These are phyloP conservation scores for Mortierella sp. DNA, from an alignment of 371 early-diverging fungal genomes.

Conservation along the genomic window DNA sequence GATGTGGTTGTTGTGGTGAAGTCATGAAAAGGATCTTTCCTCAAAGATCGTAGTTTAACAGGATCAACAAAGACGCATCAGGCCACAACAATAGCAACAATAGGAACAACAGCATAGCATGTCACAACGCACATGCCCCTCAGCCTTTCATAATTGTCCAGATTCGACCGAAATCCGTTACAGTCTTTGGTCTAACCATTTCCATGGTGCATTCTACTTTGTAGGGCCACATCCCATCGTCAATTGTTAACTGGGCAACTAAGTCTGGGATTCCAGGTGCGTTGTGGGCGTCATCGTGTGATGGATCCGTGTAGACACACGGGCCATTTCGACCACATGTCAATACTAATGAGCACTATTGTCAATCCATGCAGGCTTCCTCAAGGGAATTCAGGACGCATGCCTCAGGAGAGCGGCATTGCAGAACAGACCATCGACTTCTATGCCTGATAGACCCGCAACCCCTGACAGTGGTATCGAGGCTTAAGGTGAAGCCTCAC, in stretches of 20 bases:
- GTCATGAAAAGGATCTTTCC: too few species aligned
- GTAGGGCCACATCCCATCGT: constrained; percentile 62
- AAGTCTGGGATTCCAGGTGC: constrained; percentile 60
- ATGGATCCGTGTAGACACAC: too few species aligned
- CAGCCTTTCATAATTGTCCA: too few species aligned
- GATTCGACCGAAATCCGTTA: too few species aligned
- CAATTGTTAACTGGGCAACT: constrained; percentile 67
- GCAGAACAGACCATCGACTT: constrained; percentile 12
- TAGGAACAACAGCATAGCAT: background rate
- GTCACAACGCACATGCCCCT: too few species aligned
- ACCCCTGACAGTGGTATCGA: constrained; percentile 55
- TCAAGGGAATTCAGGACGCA: constrained; percentile 48
- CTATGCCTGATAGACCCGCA: constrained; percentile 26
- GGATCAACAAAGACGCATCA: background rate
- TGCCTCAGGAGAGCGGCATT: constrained; percentile 45
- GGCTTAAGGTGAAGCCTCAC: constrained; percentile 9
- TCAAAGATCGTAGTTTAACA: too few species aligned
- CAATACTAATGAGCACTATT: background rate
- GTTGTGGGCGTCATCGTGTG: background rate
- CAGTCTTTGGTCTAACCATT: too few species aligned
- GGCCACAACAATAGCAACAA: constrained; percentile 1
- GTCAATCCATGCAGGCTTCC: constrained; percentile 15
- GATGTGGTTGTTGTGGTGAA: too few species aligned
- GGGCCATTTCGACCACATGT: background rate
- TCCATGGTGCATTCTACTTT: too few species aligned